Evolutionary conservation across 202 grass and related monocot species (phyloP).

Genomic region (Zoysia matrella): DNA sequence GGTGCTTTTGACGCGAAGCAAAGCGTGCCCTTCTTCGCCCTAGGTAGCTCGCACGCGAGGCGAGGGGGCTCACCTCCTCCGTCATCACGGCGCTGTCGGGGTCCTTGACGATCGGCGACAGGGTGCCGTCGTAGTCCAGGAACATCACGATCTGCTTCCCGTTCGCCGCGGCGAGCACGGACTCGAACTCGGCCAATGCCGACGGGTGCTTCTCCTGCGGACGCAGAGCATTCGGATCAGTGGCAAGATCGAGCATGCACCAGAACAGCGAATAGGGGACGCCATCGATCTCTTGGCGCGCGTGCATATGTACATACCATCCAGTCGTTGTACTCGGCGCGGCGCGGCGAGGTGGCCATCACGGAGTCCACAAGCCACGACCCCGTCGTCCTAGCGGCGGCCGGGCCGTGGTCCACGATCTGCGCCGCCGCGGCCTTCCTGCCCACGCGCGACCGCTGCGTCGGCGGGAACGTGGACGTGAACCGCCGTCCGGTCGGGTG

Average conservation of each 20-base stretch:
- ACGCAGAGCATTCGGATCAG: no score
- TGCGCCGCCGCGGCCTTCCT: background rate
- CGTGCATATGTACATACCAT: constrained; percentile 36
- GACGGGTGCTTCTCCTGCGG: constrained; percentile 74
- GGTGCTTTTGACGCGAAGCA: background rate
- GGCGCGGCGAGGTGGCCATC: constrained; percentile 72
- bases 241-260: no score
- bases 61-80: constrained; percentile 50
- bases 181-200: constrained; percentile 61
- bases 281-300: background rate
- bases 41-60: background rate
- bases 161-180: constrained; percentile 42
- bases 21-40: background rate
- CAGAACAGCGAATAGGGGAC: no score
- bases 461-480: constrained; percentile 20
- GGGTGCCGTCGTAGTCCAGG: constrained; percentile 94
- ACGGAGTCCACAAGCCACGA: constrained; percentile 51
- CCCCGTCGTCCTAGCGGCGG: background rate
- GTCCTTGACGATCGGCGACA: constrained; percentile 87
- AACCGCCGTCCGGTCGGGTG: background rate
- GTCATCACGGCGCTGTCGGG: constrained; percentile 85
- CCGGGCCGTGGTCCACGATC: no score
- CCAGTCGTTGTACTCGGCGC: constrained; percentile 48
- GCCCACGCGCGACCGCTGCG: background rate
- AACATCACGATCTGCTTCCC: constrained; percentile 83